Percentiles rank a stretch among this genome's conserved stretches.
Evolutionary conservation across 257 asterid species (phyloP).

Genomic region (Vinca minor): DNA sequence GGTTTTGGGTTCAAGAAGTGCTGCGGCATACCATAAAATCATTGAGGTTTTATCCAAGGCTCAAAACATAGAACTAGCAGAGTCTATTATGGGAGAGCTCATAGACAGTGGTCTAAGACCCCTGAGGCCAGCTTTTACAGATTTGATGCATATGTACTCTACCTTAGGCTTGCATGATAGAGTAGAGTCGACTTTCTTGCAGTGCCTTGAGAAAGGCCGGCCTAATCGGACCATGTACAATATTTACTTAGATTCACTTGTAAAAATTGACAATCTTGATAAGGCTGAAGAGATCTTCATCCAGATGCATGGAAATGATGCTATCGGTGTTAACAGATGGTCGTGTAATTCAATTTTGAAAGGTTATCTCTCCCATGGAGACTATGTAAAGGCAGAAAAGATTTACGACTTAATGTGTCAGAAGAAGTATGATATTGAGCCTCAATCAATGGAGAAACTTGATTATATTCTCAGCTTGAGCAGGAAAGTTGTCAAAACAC

Average conservation of each 20-base stretch:
- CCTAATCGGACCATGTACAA: constrained; percentile 49
- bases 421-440: constrained; percentile 62
- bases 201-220: constrained; percentile 48
- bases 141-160: constrained; percentile 53
- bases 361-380: constrained; percentile 42
- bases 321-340: constrained; percentile 49
- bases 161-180: constrained; percentile 42
- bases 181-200: constrained; percentile 52
- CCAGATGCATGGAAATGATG: constrained; percentile 47
- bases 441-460: constrained; percentile 56
- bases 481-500: constrained; percentile 31
- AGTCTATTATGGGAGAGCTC: constrained; percentile 60
- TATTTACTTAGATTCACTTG: constrained; percentile 63
- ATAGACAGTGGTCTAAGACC: constrained; percentile 63
- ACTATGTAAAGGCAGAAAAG: constrained; percentile 45
- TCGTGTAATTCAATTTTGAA: constrained; percentile 56
- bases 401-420: constrained; percentile 46
- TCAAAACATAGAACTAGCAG: constrained; percentile 50
- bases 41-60: constrained; percentile 59
- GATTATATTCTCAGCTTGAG: constrained; percentile 33
- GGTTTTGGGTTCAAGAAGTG: constrained; percentile 28
- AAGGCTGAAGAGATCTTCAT: constrained; percentile 64
- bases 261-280: constrained; percentile 41
- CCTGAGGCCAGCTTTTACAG: constrained; percentile 52
- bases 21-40: constrained; percentile 56